Percentiles rank a stretch among this genome's conserved stretches.
phyloP scores from a whole-genome alignment of 768 basidiomycete genomes.

The Kwoniella mangroviensis region DNA sequence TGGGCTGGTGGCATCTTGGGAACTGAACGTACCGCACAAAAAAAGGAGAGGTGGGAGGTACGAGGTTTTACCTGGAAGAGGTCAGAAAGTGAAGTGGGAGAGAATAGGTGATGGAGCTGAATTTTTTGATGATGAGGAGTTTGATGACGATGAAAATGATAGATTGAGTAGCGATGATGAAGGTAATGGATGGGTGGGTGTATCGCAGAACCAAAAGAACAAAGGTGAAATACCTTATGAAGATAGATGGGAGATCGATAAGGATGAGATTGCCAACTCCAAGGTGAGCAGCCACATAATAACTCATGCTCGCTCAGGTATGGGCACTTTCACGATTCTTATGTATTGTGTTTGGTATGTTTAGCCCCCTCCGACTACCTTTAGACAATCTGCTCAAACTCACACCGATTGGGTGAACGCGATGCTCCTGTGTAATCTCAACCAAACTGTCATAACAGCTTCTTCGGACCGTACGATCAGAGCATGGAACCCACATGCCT shows the following conservation, averaged over 20 bases:
- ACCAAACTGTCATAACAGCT: constrained; percentile 90
- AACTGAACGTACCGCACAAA: constrained; percentile 72
- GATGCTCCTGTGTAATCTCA: constrained; percentile 83
- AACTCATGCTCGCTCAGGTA: constrained; percentile 7
- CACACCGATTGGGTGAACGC: constrained; percentile 98
- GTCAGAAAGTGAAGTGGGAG: constrained; percentile 53
- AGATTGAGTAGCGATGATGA: constrained; percentile 52
- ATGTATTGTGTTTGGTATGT: constrained; percentile 40
- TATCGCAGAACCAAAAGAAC: constrained; percentile 5
- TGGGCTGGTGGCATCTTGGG: constrained; percentile 86
- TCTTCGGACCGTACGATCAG: constrained; percentile 95
- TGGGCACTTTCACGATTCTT: neutral
- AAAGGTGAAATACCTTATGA: constrained; percentile 69
- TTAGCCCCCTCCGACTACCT: constrained; percentile 61
- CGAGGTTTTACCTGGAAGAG: constrained; percentile 49
- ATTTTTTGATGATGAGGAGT: constrained; percentile 73
- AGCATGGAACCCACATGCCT: constrained; percentile 85
- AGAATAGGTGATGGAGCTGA: constrained; percentile 84
- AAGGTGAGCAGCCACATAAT: constrained; percentile 57
- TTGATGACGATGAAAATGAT: constrained; percentile 68
- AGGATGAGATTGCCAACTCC: constrained; percentile 60
- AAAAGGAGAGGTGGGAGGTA: constrained; percentile 58
- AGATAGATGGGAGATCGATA: constrained; percentile 78
- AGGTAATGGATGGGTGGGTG: constrained; percentile 40
- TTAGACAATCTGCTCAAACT: constrained; percentile 84